Base-by-base conservation (phyloP, 257 asterid genomes). In the Solanum sejunctum region DNA sequence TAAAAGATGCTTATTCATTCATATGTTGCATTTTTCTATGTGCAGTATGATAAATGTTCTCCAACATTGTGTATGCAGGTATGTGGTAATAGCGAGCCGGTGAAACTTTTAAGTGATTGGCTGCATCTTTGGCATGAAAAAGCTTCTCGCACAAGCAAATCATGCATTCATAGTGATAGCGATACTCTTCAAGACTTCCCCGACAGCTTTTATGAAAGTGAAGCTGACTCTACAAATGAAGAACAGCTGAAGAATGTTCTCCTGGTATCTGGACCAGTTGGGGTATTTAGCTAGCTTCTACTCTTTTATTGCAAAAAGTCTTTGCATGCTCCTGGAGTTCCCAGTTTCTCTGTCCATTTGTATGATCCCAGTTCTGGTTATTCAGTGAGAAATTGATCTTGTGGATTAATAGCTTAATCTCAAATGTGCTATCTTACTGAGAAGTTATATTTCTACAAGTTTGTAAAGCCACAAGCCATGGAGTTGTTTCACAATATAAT, bases 181-280 rank as follows among this genome's bases (percentile, higher is more conserved):
- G 83, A 80, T 85, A 67, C 78, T 73, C 84, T 51, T 18, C 88
- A 84, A 85, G 94, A 89, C 84, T 26, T 52, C 85, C 93, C 89
- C 82, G 82, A 83, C 63, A 91, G 88, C 92, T 87, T 83, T 83
- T 87, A 86, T 84, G 92, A 83, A 80, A 94, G 96, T 84, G 97
- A 90, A 84, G 87, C 89, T 81, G 95, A 91, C 83, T 88, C 92
- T 56, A 91, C 92, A 75, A 84, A 88, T 80, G 82, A 72, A 52
- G 90, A 91, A 51, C 85, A 81, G 85, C 90, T 97, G 93, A 93
- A 91, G 92, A 97, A 95, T 88, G 97, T 94, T 84, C 98, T 97
- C 86, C 88, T 97, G 82, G 92, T 95, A 85, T 92, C 94, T 83
- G 99, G 99, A 81, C 99, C 99, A 87, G 96, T 95, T 94, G 99